Evolutionary conservation across 2,329 filamentous ascomycete genomes (phyloP), one percentile per base, ranked within the genome.

Genomic region (Setomelanomma holmii): DNA sequence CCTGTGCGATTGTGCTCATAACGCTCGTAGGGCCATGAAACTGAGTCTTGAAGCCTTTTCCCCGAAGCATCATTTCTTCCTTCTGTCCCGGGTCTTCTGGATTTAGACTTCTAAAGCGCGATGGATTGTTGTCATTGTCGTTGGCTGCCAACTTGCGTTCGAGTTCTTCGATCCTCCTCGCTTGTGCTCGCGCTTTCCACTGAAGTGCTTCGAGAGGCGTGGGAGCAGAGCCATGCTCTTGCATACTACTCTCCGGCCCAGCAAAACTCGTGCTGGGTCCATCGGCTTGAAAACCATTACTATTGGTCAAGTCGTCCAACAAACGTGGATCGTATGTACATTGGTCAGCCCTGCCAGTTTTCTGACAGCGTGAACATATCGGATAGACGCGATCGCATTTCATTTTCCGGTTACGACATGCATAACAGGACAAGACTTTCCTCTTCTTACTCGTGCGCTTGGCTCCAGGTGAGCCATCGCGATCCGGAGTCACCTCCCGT

Each of bases 401-500:
- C 57, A 80, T 74, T 58, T 79, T 80, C n/a, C 78, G 69, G 38
- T 72, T 72, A 44, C 78, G 73, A 66, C 78, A 80, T 11, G 78
- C 75, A 55, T 75, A 78, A 55, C 78, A 80, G 2, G 78, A 80
- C 7, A 80, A 61, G 14, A 79, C 78, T 61, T 79, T 80, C 16
- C 78, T 70, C 51, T 78, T 75, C 55, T 73, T 74, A 47, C 67
- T 67, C 4, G 60, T 55, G 21, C 78, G 76, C 52, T 78, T 79
- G n/a, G 76, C 75, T 17, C 77, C 75, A 21, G 64, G 45, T 4
- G 60, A 55, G 5, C 47, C 65, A 43, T 70, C 52, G 17, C 60
- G 55, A 20, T 73, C 66, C 12, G 67, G 67, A 38, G 71, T 68
- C 35, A 67, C 55, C 14, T 68, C 68, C 14, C 70, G 68, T 40